These are phyloP conservation scores for Macrotyloma uniflorum DNA, from an alignment of 306 rosid genomes.

Conservation along the genomic window DNA sequence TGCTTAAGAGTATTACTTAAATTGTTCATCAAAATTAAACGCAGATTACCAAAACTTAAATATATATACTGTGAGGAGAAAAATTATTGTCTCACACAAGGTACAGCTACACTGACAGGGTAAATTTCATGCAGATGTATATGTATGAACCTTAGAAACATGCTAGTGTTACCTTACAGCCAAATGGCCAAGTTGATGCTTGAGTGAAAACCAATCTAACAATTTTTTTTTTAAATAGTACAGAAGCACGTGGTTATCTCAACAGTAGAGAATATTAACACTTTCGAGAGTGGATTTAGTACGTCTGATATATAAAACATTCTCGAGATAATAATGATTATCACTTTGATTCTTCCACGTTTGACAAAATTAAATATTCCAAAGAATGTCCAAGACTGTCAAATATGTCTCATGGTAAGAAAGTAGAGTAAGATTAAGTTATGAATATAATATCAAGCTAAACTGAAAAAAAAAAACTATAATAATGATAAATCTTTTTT, in stretches of 20 bases:
- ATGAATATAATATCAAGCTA: not conserved
- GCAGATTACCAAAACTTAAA: no score
- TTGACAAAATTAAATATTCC: not conserved
- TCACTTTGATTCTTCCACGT: not conserved
- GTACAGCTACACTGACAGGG: no score
- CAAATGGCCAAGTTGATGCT: not conserved
- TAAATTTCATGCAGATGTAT: no score
- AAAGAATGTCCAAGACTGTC: not conserved
- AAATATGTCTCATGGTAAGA: not conserved
- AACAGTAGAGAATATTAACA: not conserved
- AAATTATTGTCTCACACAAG: no score
- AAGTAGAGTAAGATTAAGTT: not conserved
- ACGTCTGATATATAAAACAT: not conserved
- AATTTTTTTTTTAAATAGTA: not conserved
- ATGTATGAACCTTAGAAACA: not conserved
- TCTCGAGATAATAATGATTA: not conserved
- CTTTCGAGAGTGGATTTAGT: not conserved
- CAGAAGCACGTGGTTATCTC: not conserved
- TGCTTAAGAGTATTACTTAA: no score
- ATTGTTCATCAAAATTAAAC: no score
- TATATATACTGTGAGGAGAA: no score
- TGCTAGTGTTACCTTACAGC: not conserved
- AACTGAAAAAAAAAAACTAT: slow-evolving; percentile 17
- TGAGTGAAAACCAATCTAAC: not conserved
- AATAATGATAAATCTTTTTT: not conserved